Conservation (phyloP, 2,329 filamentous ascomycete species). For the Penicillium sp. region DNA sequence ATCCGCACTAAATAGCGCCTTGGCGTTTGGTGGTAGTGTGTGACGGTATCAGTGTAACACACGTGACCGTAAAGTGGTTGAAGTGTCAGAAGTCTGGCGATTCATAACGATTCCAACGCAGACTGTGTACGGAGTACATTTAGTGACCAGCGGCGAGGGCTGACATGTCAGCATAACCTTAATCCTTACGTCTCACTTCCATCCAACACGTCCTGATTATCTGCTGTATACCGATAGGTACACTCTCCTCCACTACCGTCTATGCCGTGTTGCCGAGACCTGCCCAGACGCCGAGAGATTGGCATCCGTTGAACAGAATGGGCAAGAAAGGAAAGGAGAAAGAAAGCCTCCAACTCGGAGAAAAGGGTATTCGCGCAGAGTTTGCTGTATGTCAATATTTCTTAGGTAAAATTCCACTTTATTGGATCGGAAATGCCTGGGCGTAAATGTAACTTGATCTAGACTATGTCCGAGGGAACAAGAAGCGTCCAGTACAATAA, state of each 20-base stretch:
- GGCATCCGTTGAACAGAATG: slow-evolving; percentile 11
- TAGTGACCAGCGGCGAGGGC: not conserved
- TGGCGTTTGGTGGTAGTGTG: slow-evolving; percentile 16
- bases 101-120: not conserved
- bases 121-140: not conserved
- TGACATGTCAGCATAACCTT: not conserved
- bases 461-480: not conserved
- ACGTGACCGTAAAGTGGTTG: not conserved
- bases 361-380: not conserved
- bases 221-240: not conserved
- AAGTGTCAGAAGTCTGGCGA: not conserved
- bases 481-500: not conserved
- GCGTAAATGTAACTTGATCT: slow-evolving; percentile 5
- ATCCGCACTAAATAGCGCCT: slow-evolving; percentile 22
- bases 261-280: slow-evolving; percentile 2
- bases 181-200: not conserved
- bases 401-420: slow-evolving; percentile 22
- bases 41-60: not conserved
- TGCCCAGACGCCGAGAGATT: slow-evolving; percentile 24
- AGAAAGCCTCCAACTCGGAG: slow-evolving; percentile 6
- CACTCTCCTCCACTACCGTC: not conserved
- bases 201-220: not conserved
- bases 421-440: not conserved
- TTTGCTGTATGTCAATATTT: slow-evolving; percentile 16
- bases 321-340: not conserved